Percentiles rank a stretch among this genome's conserved stretches.
phyloP scores from a whole-genome alignment of 2,329 filamentous ascomycete species.

The Xylaria digitata region DNA sequence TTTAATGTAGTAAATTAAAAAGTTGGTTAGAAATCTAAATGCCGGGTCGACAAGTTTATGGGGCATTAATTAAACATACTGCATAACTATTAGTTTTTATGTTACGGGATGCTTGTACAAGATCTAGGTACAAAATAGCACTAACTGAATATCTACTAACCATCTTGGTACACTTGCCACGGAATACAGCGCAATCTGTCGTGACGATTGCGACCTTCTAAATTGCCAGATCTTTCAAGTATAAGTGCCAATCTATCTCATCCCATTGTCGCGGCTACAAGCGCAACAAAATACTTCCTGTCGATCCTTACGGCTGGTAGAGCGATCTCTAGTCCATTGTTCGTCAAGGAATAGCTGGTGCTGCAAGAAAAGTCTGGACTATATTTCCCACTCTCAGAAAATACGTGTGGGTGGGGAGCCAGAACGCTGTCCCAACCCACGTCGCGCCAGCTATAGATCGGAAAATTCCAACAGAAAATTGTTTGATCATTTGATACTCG shows the following conservation, averaged over 20 bases:
- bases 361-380: fast-evolving
- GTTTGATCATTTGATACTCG: constrained; percentile 25
- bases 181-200: neutral
- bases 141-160: neutral
- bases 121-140: too few relatives aligned
- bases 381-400: neutral
- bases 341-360: neutral
- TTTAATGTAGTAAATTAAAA: neutral
- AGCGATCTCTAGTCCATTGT: neutral
- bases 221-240: neutral
- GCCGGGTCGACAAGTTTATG: too few relatives aligned
- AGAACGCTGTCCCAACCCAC: constrained; percentile 4
- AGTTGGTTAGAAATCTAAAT: neutral
- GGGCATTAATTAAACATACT: neutral
- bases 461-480: constrained; percentile 22
- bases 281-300: neutral
- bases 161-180: neutral
- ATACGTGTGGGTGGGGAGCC: neutral
- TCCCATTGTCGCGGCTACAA: neutral
- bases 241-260: neutral
- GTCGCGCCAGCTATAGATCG: neutral
- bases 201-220: too few relatives aligned
- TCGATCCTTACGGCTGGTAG: neutral
- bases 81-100: too few relatives aligned
- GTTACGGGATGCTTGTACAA: too few relatives aligned